Percentiles rank a stretch among this genome's conserved stretches.
Conservation (phyloP, 805 yeast species). For the Naumovozyma castellii region DNA sequence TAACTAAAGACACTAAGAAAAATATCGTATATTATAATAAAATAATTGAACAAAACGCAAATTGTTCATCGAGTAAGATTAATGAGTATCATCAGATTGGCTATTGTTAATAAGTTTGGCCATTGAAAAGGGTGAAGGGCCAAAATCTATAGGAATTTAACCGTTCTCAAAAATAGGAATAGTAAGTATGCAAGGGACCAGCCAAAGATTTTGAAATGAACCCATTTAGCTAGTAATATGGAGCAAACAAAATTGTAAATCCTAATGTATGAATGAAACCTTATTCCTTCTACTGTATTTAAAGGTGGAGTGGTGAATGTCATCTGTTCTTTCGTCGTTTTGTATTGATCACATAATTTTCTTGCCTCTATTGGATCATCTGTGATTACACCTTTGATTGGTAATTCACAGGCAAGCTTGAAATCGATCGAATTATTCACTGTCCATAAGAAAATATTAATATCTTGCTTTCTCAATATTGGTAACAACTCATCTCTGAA, state of each 20-base stretch:
- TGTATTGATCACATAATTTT: conserved; percentile 6
- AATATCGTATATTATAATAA: neutral
- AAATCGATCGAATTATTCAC: conserved; percentile 33
- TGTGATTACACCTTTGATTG: conserved; percentile 26
- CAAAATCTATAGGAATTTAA: conserved; percentile 10
- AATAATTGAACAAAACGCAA: too few relatives aligned
- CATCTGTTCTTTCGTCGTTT: neutral
- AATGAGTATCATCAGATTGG: too few relatives aligned
- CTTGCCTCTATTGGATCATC: conserved; percentile 24
- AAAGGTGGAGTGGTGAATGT: conserved; percentile 13
- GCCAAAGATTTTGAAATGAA: conserved; percentile 16
- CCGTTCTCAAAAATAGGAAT: conserved; percentile 10
- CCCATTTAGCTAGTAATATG: conserved; percentile 19
- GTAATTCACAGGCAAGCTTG: conserved; percentile 21
- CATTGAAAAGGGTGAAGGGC: neutral
- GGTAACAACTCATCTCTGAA: conserved; percentile 26
- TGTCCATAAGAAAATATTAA: conserved; percentile 44
- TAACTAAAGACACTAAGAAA: neutral
- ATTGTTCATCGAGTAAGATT: too few relatives aligned
- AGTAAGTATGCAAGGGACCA: conserved; percentile 18
- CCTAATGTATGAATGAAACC: conserved; percentile 15
- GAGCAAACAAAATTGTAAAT: conserved; percentile 15
- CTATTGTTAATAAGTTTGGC: too few relatives aligned
- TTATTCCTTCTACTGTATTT: conserved; percentile 16
- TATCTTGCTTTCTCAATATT: conserved; percentile 24